Percentiles rank a stretch among this genome's conserved stretches.
phyloP scores from a whole-genome alignment of 192 early-diverging fungal species.

The Rhizophagus prolifer region DNA sequence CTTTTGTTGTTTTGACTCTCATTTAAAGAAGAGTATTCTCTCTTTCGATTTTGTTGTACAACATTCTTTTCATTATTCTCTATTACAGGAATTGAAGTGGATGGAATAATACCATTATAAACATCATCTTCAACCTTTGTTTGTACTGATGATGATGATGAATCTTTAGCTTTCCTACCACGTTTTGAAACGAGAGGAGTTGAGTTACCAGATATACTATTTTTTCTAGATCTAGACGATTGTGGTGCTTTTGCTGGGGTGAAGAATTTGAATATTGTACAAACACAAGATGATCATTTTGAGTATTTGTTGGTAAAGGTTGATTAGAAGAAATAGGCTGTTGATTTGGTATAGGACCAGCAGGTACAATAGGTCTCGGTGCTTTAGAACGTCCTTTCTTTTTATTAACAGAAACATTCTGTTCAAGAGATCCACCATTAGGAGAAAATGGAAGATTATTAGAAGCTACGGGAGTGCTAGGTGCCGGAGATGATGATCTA shows the following conservation, averaged over 20 bases:
- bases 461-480: not conserved
- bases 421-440: not conserved
- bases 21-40: not conserved
- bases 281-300: not conserved
- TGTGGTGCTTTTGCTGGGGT: not conserved
- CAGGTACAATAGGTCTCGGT: conserved; percentile 8
- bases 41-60: not conserved
- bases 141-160: not conserved
- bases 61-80: not conserved
- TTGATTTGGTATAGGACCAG: conserved; percentile 7
- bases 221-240: not conserved
- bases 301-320: not conserved
- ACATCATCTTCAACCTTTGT: not conserved
- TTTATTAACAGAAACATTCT: not conserved
- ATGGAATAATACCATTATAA: not conserved
- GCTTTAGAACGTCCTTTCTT: not conserved
- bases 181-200: not conserved
- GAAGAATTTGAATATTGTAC: not conserved
- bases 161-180: conserved; percentile 11
- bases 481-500: conserved; percentile 5
- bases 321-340: not conserved
- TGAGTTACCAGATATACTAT: not conserved
- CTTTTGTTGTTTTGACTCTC: not conserved
- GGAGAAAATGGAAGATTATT: not conserved
- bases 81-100: not conserved